Conservation (phyloP, 352 stramenopile genomes). For the Pythium monospermum region DNA sequence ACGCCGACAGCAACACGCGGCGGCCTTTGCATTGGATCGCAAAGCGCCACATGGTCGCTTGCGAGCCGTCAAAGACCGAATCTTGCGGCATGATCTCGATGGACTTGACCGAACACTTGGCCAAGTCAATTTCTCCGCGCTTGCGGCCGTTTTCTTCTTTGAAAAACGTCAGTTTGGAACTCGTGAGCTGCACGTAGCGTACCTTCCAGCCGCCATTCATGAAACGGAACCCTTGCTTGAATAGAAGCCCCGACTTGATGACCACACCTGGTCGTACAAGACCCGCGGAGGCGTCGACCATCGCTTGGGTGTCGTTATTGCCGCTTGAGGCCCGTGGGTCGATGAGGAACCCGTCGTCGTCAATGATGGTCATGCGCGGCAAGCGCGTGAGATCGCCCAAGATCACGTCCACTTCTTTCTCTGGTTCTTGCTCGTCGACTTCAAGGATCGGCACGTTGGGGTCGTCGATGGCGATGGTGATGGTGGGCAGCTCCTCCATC, state of each 20-base stretch:
- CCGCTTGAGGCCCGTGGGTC: slow-evolving; percentile 9
- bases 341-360: slow-evolving; percentile 46
- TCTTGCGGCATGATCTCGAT: slow-evolving; percentile 83
- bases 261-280: slow-evolving; percentile 19
- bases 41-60: slow-evolving; percentile 81
- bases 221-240: slow-evolving; percentile 68
- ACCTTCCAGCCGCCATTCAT: slow-evolving; percentile 70
- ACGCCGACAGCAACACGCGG: slow-evolving; percentile 67
- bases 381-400: slow-evolving; percentile 48
- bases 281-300: slow-evolving; percentile 2
- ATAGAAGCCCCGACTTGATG: slow-evolving; percentile 68
- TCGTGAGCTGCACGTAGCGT: slow-evolving; percentile 63
- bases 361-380: slow-evolving; percentile 56
- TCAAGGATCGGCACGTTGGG: slow-evolving; percentile 19
- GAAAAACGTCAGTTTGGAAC: slow-evolving; percentile 65
- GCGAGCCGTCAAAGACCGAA: slow-evolving; percentile 67
- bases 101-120: slow-evolving; percentile 53
- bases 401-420: slow-evolving; percentile 61
- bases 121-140: slow-evolving; percentile 67
- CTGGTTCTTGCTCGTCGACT: slow-evolving; percentile 32
- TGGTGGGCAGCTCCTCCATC: slow-evolving; percentile 21
- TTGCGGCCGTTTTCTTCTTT: slow-evolving; percentile 62
- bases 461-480: not conserved
- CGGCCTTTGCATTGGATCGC: slow-evolving; percentile 56
- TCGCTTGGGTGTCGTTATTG: not conserved